Conservation (phyloP, 495 filamentous ascomycete species). For the Umbilicaria muhlenbergii region DNA sequence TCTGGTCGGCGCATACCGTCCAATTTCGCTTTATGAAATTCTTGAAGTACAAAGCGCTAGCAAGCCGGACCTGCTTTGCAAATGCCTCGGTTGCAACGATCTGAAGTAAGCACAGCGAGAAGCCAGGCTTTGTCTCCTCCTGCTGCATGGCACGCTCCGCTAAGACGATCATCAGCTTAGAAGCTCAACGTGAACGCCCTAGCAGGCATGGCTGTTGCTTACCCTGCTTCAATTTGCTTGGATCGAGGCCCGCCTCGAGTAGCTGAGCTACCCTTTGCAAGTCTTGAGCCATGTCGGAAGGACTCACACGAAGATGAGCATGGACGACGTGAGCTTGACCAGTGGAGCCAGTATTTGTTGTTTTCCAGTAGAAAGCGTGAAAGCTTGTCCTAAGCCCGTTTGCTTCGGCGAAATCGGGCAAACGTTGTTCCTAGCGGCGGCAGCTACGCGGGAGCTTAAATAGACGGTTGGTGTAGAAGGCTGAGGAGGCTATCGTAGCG, state of each 20-base stretch:
- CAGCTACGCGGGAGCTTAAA: no score
- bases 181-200: not conserved
- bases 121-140: conserved; percentile 65
- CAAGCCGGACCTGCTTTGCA: conserved; percentile 61
- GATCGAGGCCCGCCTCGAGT: conserved; percentile 76
- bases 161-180: conserved; percentile 19
- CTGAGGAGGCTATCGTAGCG: no score
- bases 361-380: no score
- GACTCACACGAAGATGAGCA: not conserved
- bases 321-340: no score
- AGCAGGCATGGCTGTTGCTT: conserved; percentile 13
- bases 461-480: no score
- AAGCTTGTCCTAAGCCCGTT: no score
- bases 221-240: conserved; percentile 78
- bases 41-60: conserved; percentile 94
- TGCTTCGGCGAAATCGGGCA: no score
- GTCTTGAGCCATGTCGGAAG: conserved; percentile 56
- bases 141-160: conserved; percentile 64
- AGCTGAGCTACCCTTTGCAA: conserved; percentile 59
- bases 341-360: no score
- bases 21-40: conserved; percentile 91
- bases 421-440: no score
- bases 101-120: conserved; percentile 73
- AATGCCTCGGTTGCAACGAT: conserved; percentile 62
- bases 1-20: conserved; percentile 34